Percentiles rank a stretch among this genome's conserved stretches.
Conservation (phyloP, 192 early-diverging fungal species). For the Linnemannia elongata region DNA sequence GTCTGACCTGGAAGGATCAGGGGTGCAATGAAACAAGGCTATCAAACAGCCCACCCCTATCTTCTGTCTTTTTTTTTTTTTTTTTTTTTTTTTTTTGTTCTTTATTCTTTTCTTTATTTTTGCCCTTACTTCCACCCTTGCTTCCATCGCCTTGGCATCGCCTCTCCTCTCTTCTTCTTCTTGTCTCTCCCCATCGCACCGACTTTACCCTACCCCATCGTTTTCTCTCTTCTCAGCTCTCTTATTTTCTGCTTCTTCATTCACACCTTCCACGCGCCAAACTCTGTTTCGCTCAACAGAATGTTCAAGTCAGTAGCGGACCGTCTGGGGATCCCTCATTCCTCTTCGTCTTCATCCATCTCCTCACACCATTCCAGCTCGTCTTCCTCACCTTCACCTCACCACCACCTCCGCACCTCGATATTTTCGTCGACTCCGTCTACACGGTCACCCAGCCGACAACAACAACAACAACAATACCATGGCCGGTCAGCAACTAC, state of each 20-base stretch:
- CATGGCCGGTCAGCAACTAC: not conserved
- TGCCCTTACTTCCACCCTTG: not conserved
- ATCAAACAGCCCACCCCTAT: not conserved
- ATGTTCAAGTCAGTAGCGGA: conserved; percentile 57
- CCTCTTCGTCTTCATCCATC: conserved; percentile 19
- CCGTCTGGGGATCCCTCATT: conserved; percentile 49
- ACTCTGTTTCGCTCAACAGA: not conserved
- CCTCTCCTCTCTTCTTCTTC: not conserved
- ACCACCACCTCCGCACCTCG: conserved; percentile 2
- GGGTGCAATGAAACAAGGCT: not conserved
- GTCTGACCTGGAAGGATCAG: not conserved
- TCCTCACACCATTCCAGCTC: conserved; percentile 20
- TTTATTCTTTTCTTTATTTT: not conserved
- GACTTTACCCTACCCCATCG: not conserved
- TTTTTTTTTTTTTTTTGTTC: not conserved
- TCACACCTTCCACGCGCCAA: not conserved
- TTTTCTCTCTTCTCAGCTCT: not conserved
- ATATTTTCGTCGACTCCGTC: conserved; percentile 26
- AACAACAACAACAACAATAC: conserved; percentile 35
- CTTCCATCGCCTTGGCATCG: no score
- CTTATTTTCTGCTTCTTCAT: not conserved
- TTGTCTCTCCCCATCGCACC: not conserved
- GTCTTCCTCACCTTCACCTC: conserved; percentile 17
- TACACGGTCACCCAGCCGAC: conserved; percentile 28
- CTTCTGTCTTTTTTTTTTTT: not conserved